These are phyloP conservation scores for Meripilus lineatus DNA, from an alignment of 1,284 basidiomycete genomes.

Conservation along the genomic window DNA sequence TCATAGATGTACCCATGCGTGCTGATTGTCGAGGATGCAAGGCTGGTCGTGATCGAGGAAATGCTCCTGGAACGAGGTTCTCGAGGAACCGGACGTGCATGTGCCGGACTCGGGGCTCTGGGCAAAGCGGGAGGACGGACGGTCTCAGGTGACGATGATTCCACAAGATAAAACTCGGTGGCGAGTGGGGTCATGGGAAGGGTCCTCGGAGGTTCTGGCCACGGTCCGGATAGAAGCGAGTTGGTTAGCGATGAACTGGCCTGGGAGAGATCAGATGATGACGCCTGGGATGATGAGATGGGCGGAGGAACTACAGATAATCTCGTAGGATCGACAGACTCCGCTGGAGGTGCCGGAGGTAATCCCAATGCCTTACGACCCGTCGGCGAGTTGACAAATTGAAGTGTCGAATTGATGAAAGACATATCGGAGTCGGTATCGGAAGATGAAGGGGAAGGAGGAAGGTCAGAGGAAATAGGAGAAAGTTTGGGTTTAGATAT, in stretches of 20 bases:
- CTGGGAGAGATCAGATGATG: conserved; percentile 6
- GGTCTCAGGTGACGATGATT: conserved; percentile 12
- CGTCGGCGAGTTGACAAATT: conserved; percentile 39
- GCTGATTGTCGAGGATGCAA: conserved; percentile 25
- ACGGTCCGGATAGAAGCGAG: conserved; percentile 25
- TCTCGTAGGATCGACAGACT: conserved; percentile 15
- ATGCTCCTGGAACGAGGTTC: conserved; percentile 15
- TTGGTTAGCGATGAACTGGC: conserved; percentile 14
- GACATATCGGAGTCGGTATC: conserved; percentile 33
- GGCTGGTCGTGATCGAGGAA: conserved; percentile 17
- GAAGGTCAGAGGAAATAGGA: conserved; percentile 15
- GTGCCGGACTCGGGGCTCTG: too few species aligned
- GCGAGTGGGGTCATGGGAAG: conserved; percentile 15
- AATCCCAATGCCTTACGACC: conserved; percentile 22
- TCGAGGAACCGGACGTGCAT: conserved; percentile 3
- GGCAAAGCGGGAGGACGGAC: conserved; percentile 8
- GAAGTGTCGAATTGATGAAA: conserved; percentile 44
- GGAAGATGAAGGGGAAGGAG: conserved; percentile 23
- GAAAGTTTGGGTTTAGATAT: conserved; percentile 15
- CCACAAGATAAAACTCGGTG: too few species aligned
- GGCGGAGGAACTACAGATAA: conserved; percentile 14
- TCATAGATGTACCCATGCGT: conserved; percentile 18
- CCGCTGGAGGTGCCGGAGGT: background rate
- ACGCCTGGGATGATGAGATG: conserved; percentile 10
- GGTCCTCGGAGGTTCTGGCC: conserved; percentile 27